Conservation (phyloP, 768 basidiomycete genomes). For the Cubamyces lactineus region DNA sequence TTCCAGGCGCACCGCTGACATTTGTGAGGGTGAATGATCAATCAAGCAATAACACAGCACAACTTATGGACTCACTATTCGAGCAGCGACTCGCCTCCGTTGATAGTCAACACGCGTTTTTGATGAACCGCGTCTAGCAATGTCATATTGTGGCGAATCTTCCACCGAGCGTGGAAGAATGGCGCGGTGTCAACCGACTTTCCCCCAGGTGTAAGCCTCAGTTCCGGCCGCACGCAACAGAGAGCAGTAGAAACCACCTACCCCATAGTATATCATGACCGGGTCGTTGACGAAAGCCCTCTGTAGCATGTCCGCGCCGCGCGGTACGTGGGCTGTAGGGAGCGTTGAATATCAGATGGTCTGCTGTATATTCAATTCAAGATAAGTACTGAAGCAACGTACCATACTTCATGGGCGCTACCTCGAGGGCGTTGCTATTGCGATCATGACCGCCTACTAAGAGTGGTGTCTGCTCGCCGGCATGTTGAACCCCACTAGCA, state of each 20-base stretch:
- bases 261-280: constrained; percentile 4
- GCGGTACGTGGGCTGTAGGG: background rate
- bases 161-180: constrained; percentile 1
- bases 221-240: no score
- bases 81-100: background rate
- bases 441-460: background rate
- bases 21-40: background rate
- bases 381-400: background rate
- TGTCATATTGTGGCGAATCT: background rate
- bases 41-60: background rate
- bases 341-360: no score
- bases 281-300: constrained; percentile 12
- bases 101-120: background rate
- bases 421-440: background rate
- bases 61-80: background rate
- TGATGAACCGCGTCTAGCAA: background rate
- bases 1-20: background rate
- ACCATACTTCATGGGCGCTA: constrained; percentile 5
- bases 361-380: no score
- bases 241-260: background rate
- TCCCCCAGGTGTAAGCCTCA: background rate
- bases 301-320: background rate
- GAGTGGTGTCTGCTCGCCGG: background rate
- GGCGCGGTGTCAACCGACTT: constrained; percentile 7
- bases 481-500: background rate